Conservation (phyloP, 2,329 filamentous ascomycete species). For the Neonectria punicea region DNA sequence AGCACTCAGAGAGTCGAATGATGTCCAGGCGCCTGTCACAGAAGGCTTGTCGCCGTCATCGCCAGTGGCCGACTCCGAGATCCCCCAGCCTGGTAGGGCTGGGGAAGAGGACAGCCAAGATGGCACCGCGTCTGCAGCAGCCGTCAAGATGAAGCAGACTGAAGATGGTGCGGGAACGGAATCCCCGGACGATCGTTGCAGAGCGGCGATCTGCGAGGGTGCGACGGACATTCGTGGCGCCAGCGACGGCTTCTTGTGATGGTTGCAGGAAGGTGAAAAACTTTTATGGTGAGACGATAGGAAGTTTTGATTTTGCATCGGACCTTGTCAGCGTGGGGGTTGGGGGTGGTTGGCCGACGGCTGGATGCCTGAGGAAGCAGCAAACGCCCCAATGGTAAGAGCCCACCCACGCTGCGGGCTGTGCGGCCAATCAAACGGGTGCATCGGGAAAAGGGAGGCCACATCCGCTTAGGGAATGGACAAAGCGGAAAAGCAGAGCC, state of each 20-base stretch:
- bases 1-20: not conserved
- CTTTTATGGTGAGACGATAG: constrained; percentile 34
- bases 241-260: constrained; percentile 33
- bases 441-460: constrained; percentile 3
- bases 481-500: constrained; percentile 10
- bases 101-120: not conserved
- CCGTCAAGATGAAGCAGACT: constrained; percentile 5
- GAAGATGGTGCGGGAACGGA: constrained; percentile 6
- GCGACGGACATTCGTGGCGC: constrained; percentile 33
- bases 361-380: constrained; percentile 22
- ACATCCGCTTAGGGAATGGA: not conserved
- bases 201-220: constrained; percentile 35
- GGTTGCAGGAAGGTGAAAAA: constrained; percentile 38
- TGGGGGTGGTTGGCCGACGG: constrained; percentile 19
- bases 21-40: constrained; percentile 6
- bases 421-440: constrained; percentile 7
- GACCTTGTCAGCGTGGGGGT: constrained; percentile 44
- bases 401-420: constrained; percentile 4
- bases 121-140: not conserved
- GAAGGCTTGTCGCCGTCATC: constrained; percentile 1
- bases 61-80: constrained; percentile 12
- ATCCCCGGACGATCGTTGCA: constrained; percentile 15
- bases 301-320: constrained; percentile 44
- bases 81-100: constrained; percentile 6
- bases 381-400: constrained; percentile 28